A percentile compares a stretch with the other conserved stretches of the same genome.
Evolutionary conservation across 306 rosid genomes (phyloP).

Genomic region (Ormosia emarginata): DNA sequence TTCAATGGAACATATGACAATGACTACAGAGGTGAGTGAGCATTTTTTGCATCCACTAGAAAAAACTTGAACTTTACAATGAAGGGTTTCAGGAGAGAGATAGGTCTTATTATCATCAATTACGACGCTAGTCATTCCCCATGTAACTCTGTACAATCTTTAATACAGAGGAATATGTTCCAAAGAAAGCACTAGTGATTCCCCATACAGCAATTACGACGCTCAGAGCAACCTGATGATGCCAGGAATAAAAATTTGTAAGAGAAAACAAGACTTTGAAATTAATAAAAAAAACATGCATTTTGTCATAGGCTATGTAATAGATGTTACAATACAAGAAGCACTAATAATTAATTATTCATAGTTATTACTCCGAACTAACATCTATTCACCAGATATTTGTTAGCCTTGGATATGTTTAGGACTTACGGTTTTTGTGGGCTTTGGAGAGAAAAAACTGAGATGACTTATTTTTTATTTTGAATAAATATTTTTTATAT

Average conservation of each 20-base stretch:
- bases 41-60: neutral
- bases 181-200: conserved; percentile 41
- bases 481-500: no score
- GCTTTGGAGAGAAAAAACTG: no score
- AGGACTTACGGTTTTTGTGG: no score
- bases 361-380: neutral
- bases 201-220: conserved; percentile 42
- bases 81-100: neutral
- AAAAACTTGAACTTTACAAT: neutral
- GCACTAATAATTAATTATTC: neutral
- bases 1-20: neutral
- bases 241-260: neutral
- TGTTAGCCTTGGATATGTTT: neutral
- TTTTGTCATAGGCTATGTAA: neutral
- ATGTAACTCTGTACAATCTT: conserved; percentile 30
- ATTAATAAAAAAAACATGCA: neutral
- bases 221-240: conserved; percentile 46
- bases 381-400: neutral
- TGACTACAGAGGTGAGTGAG: neutral
- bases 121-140: no score
- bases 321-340: neutral
- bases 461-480: no score
- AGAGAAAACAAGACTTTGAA: neutral
- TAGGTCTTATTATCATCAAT: neutral
- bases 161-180: conserved; percentile 59